phyloP scores from a whole-genome alignment of 768 basidiomycete genomes.

The Lentinula sp. region DNA sequence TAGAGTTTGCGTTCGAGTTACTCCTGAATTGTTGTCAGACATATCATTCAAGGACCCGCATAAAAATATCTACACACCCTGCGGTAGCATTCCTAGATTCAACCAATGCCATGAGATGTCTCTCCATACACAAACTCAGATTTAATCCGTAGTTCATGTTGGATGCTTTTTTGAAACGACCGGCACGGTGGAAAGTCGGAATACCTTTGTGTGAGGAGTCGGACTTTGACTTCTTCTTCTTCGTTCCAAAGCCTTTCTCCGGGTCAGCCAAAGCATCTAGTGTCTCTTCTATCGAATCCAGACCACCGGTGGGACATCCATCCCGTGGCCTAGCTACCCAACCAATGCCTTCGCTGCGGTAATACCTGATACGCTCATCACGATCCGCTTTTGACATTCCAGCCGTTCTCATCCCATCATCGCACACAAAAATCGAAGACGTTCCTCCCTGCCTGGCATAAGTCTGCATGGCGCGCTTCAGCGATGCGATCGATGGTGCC shows the following conservation, averaged over 20 bases:
- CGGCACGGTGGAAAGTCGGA: constrained; percentile 50
- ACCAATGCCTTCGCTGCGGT: constrained; percentile 66
- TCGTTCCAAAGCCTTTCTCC: not conserved
- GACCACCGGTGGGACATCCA: constrained; percentile 40
- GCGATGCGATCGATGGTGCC: constrained; percentile 63
- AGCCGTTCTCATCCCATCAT: constrained; percentile 56
- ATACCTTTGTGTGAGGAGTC: constrained; percentile 10
- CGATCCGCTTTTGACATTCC: constrained; percentile 49
- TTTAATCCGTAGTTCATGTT: constrained; percentile 81
- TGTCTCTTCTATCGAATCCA: not conserved
- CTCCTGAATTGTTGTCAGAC: not conserved
- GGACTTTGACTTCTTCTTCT: not conserved
- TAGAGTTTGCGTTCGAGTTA: not conserved
- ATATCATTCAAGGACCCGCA: not conserved
- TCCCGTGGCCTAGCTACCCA: constrained; percentile 79
- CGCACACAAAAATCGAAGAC: constrained; percentile 69
- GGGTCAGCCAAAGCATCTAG: constrained; percentile 6
- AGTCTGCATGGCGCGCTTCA: constrained; percentile 83
- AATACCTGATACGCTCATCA: constrained; percentile 61
- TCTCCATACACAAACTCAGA: constrained; percentile 41
- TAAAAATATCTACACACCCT: not conserved
- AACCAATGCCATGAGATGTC: constrained; percentile 40
- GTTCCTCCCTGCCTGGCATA: constrained; percentile 83
- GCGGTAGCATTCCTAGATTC: constrained; percentile 3
- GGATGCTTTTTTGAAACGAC: constrained; percentile 90